Evolutionary conservation across 306 rosid species (phyloP).

Genomic region (Begonia loranthoides): DNA sequence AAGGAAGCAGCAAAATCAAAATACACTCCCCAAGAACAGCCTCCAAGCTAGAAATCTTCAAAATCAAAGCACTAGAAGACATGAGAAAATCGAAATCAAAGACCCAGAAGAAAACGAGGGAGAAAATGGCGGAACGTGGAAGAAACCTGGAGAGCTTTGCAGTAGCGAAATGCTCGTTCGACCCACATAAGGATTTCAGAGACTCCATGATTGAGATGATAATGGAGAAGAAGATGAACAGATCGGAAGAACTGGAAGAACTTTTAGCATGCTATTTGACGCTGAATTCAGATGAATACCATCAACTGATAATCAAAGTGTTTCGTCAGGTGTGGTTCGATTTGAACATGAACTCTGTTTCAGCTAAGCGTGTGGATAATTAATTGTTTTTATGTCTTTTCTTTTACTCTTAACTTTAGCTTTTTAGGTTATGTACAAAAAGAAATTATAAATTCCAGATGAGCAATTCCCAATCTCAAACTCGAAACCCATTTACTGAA

Average conservation of each 20-base stretch:
- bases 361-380: no score
- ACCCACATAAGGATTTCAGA: conserved; percentile 74
- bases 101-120: conserved; percentile 19
- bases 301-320: conserved; percentile 73
- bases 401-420: no score
- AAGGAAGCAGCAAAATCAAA: conserved; percentile 33
- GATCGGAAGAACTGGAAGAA: conserved; percentile 68
- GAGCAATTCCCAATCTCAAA: no score
- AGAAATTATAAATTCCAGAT: no score
- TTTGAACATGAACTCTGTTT: conserved; percentile 6
- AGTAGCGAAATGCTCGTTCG: conserved; percentile 57
- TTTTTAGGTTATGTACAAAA: no score
- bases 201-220: conserved; percentile 98
- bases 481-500: no score
- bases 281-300: conserved; percentile 73
- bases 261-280: conserved; percentile 77
- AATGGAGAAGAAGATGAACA: conserved; percentile 37
- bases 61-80: conserved; percentile 57
- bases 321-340: conserved; percentile 87
- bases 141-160: conserved; percentile 53
- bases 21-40: conserved; percentile 52
- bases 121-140: conserved; percentile 5
- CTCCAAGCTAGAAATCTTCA: conserved; percentile 55
- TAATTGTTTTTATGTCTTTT: no score
- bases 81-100: conserved; percentile 47